Conservation (phyloP, 768 basidiomycete species). For the Baorangia bicolor region DNA sequence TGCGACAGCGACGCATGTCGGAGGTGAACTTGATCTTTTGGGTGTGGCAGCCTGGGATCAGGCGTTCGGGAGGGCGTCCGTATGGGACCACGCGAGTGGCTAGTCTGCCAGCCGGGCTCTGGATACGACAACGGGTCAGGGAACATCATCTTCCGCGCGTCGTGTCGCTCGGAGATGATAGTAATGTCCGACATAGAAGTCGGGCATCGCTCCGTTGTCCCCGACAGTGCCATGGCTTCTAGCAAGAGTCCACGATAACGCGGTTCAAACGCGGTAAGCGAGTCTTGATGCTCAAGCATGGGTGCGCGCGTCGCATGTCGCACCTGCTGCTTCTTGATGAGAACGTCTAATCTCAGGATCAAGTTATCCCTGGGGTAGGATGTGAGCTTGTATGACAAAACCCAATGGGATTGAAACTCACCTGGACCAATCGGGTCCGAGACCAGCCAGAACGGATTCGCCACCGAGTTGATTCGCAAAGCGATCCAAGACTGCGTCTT, state of each 20-base stretch:
- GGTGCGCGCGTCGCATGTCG: slow-evolving; percentile 6
- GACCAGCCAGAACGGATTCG: slow-evolving; percentile 33
- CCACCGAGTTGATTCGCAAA: slow-evolving; percentile 56
- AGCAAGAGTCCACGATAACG: slow-evolving; percentile 50
- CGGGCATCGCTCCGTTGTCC: slow-evolving; percentile 17
- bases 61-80: slow-evolving; percentile 57
- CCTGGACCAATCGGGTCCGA: slow-evolving; percentile 58
- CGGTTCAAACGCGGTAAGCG: slow-evolving; percentile 41
- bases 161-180: slow-evolving; percentile 37
- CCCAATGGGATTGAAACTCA: slow-evolving; percentile 31
- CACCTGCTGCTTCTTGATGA: slow-evolving; percentile 28
- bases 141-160: slow-evolving; percentile 36
- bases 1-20: slow-evolving; percentile 47
- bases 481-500: slow-evolving; percentile 58
- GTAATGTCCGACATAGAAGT: slow-evolving; percentile 19
- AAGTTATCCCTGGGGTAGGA: slow-evolving; percentile 15
- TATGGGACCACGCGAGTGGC: slow-evolving; percentile 48
- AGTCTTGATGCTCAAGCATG: background rate
- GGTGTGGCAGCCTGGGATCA: slow-evolving; percentile 44
- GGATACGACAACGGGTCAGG: slow-evolving; percentile 49
- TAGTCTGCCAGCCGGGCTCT: slow-evolving; percentile 33
- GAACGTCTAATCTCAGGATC: slow-evolving; percentile 32
- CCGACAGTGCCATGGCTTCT: slow-evolving; percentile 28
- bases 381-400: background rate
- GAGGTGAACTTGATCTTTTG: slow-evolving; percentile 66